Conservation (phyloP, 345 rosid genomes). For the Sonneratia alba region DNA sequence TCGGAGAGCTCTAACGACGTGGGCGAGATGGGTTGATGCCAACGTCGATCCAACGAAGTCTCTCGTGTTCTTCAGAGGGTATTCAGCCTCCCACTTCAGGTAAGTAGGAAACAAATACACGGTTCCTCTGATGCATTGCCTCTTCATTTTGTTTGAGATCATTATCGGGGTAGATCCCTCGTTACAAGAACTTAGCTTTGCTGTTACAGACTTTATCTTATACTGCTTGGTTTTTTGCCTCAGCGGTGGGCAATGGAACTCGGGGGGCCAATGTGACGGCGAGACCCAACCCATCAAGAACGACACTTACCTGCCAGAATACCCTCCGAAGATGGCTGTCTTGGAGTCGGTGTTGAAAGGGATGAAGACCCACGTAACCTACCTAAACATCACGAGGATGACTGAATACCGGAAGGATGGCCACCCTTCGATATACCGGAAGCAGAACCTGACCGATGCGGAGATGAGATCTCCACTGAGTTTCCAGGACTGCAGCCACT, state of each 20-base stretch:
- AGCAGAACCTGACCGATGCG: constrained; percentile 26
- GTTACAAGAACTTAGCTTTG: not conserved
- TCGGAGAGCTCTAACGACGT: constrained; percentile 74
- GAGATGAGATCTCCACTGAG: constrained; percentile 45
- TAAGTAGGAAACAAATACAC: constrained; percentile 6
- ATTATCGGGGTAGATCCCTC: too few relatives aligned
- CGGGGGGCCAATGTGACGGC: constrained; percentile 81
- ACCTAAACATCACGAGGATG: constrained; percentile 73
- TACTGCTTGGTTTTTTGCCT: constrained; percentile 4
- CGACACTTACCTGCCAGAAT: constrained; percentile 47
- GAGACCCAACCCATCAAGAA: constrained; percentile 86
- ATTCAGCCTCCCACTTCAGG: constrained; percentile 96
- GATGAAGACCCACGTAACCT: constrained; percentile 71
- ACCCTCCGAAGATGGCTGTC: constrained; percentile 72
- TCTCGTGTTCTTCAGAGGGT: constrained; percentile 80
- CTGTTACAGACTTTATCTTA: not conserved
- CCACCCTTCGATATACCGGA: constrained; percentile 86
- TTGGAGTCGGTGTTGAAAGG: constrained; percentile 63
- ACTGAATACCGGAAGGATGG: constrained; percentile 89
- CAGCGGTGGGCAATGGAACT: constrained; percentile 99
- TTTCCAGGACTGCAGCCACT: constrained; percentile 95
- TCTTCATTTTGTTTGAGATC: not conserved
- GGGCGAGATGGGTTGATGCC: constrained; percentile 91
- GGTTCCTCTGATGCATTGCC: not conserved
- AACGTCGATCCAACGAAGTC: constrained; percentile 54